Base-by-base conservation (phyloP, 257 asterid species). In the Salvia rosmarinus region DNA sequence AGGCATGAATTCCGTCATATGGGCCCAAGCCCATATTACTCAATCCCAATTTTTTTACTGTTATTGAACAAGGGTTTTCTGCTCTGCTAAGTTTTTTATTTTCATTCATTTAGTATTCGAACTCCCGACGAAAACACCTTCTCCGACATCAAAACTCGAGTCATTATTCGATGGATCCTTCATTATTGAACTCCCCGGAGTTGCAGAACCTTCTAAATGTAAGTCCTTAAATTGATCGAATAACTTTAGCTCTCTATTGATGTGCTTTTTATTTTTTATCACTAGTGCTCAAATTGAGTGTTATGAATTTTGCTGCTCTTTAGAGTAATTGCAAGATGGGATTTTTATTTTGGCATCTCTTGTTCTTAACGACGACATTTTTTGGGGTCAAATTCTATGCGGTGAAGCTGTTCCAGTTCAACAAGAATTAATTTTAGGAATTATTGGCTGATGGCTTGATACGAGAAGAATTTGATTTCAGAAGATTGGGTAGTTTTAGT, bases 141-240 rank as follows among this genome's bases (percentile, higher is more conserved):
- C n/a, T 4, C 34, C 20, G 12, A 19, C 39, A 12, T 19, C 47
- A 11, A 17, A 49, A 47, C 3, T 19, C 47, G 34, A 34, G 19
- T 10, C 10, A 50, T 50, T 68, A 0, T 21, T 34, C 62, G 12
- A 87, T 87, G 94, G 90, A 87, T 77, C 8, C 87, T 71, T 78
- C 89, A 6, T 57, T 73, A 6, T 72, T 85, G 0, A 66, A 37
- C 72, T 65, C 82, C 42, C 82, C 89, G n/a, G 85, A 87, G 73
- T 65, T 87, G 79, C 84, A 85, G 78, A 71, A 77, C 1, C 72
- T 85, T 66, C 83, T 87, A 19, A 49, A 39, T 4, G 94, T 87
- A 73, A 70, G 85, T 68, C 51, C 34, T 67, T 49, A 4, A 19
- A 34, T 46, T 19, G 17, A 23, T 17, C 34, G 62, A 67, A 67